phyloP scores from a whole-genome alignment of 768 basidiomycete species.

The Podaxis sp. region DNA sequence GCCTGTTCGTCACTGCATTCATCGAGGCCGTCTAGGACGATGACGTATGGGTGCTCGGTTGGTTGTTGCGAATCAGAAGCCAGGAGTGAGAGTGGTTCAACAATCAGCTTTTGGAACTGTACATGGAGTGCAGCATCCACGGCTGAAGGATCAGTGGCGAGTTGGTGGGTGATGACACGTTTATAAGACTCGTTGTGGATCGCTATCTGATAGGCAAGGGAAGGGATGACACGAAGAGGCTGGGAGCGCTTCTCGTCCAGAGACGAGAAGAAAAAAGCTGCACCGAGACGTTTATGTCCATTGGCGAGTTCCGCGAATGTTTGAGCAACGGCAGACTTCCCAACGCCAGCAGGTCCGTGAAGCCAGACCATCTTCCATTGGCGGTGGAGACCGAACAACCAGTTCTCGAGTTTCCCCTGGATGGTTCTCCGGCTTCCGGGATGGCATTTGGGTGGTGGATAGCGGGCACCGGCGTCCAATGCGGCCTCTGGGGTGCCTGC shows the following conservation, averaged over 20 bases:
- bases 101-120: background rate
- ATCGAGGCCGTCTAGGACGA: constrained; percentile 1
- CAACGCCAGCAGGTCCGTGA: background rate
- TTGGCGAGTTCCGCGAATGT: background rate
- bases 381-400: background rate
- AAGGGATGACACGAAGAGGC: background rate
- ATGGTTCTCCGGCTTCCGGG: background rate
- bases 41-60: background rate
- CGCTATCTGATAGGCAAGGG: background rate
- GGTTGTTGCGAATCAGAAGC: background rate
- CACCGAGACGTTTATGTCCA: background rate
- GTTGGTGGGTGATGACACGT: background rate
- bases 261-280: background rate
- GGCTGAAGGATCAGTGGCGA: background rate
- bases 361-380: constrained; percentile 1
- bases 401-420: background rate
- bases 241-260: background rate
- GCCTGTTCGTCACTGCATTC: background rate
- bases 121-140: background rate
- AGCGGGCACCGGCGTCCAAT: background rate
- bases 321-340: background rate
- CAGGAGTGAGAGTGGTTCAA: background rate
- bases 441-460: background rate
- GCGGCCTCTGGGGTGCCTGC: background rate
- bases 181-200: background rate